These are phyloP conservation scores for Nicotiana paniculata DNA, from an alignment of 257 asterid genomes.

Conservation along the genomic window DNA sequence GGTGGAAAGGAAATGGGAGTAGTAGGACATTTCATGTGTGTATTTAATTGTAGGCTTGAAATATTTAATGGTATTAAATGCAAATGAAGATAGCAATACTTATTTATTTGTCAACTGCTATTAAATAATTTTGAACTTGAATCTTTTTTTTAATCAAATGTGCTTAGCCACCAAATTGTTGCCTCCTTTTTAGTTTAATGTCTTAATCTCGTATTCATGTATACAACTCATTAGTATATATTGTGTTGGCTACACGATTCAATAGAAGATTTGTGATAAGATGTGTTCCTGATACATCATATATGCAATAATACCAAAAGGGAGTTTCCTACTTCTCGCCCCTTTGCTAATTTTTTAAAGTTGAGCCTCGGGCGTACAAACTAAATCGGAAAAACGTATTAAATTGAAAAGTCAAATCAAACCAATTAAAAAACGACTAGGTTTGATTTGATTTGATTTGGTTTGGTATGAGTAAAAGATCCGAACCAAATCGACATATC, in stretches of 20 bases:
- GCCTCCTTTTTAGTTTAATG: constrained; percentile 6
- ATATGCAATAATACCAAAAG: background rate
- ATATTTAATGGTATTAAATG: background rate
- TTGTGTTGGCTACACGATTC: background rate
- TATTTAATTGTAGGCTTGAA: constrained; percentile 7
- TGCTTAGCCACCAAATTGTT: constrained; percentile 5
- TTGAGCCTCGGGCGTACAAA: no score
- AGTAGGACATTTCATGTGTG: constrained; percentile 11
- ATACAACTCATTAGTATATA: background rate
- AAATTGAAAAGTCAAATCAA: no score
- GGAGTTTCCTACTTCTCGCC: background rate
- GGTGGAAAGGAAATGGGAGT: constrained; percentile 10
- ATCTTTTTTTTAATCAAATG: background rate
- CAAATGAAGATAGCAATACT: background rate
- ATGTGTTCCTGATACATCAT: background rate
- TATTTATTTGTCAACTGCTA: background rate
- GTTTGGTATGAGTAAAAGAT: no score
- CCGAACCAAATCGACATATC: no score
- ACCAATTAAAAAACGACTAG: no score
- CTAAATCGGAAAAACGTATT: no score
- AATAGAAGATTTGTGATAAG: constrained; percentile 1
- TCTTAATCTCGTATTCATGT: background rate
- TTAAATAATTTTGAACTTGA: background rate
- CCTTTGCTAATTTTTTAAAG: no score
- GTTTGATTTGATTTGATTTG: no score